These are phyloP conservation scores for Aspergillus heteromorphus DNA, from an alignment of 495 filamentous ascomycete species.

Conservation along the genomic window DNA sequence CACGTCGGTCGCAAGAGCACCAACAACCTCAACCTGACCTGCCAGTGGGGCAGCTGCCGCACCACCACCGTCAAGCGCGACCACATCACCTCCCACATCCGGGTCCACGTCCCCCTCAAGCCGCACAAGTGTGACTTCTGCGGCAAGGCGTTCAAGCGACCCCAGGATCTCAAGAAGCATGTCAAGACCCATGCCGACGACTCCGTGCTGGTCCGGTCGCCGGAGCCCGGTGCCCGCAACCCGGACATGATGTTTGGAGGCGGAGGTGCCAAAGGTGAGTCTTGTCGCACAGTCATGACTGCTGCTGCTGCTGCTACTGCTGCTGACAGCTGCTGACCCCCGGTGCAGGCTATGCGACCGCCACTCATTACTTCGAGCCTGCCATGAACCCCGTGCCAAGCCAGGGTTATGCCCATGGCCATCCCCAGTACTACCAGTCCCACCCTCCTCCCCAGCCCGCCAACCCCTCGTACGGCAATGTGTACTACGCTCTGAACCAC, in stretches of 20 bases:
- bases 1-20: constrained; percentile 98
- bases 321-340: constrained; percentile 1
- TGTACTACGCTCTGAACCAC: constrained; percentile 64
- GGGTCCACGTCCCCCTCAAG: constrained; percentile 95
- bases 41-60: constrained; percentile 93
- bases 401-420: constrained; percentile 42
- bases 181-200: constrained; percentile 99
- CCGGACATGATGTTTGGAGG: constrained; percentile 51
- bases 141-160: constrained; percentile 98
- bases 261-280: constrained; percentile 34
- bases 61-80: constrained; percentile 98
- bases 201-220: constrained; percentile 77
- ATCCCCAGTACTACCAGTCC: constrained; percentile 55
- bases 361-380: constrained; percentile 42
- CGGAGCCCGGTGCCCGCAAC: constrained; percentile 53
- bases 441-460: constrained; percentile 46
- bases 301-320: no score
- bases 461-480: constrained; percentile 60
- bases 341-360: constrained; percentile 31
- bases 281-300: no score
- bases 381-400: constrained; percentile 35
- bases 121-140: constrained; percentile 99
- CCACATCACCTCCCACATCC: constrained; percentile 98
- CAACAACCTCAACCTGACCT: constrained; percentile 96
- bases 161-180: constrained; percentile 98